Percentiles rank a stretch among this genome's conserved stretches.
These are phyloP conservation scores for Bipolaris oryzae DNA, from an alignment of 2,329 filamentous ascomycete species.

Conservation along the genomic window DNA sequence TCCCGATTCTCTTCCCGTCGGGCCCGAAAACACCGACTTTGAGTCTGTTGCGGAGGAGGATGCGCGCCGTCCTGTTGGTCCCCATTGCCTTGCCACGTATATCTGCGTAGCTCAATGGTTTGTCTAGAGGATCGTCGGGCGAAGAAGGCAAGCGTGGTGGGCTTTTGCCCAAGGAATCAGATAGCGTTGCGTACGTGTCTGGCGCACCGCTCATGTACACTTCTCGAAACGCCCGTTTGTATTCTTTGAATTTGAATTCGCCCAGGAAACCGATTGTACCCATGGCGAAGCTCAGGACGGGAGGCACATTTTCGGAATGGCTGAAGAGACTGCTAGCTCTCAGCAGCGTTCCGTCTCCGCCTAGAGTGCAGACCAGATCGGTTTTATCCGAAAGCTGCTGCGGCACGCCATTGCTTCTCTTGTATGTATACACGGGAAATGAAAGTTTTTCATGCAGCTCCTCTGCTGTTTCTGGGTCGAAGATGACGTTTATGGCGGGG, in stretches of 20 bases:
- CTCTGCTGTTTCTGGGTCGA: slow-evolving; percentile 77
- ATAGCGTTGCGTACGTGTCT: slow-evolving; percentile 63
- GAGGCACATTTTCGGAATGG: slow-evolving; percentile 79
- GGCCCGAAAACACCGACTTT: slow-evolving; percentile 83
- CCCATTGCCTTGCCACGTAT: slow-evolving; percentile 84
- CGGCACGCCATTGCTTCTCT: slow-evolving; percentile 46
- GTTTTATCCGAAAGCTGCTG: slow-evolving; percentile 71
- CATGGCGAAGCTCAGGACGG: slow-evolving; percentile 95
- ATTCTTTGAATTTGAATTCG: slow-evolving; percentile 94
- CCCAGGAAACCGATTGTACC: slow-evolving; percentile 92
- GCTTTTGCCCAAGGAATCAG: slow-evolving; percentile 71
- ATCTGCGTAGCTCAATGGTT: slow-evolving; percentile 65
- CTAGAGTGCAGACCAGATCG: slow-evolving; percentile 87
- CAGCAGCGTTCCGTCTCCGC: slow-evolving; percentile 90
- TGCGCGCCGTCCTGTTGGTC: slow-evolving; percentile 72
- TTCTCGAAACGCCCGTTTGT: slow-evolving; percentile 89
- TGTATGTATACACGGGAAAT: slow-evolving; percentile 64
- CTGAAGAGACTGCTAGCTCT: slow-evolving; percentile 87
- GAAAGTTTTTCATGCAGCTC: slow-evolving; percentile 72
- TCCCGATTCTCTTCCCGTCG: slow-evolving; percentile 59
- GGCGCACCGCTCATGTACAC: slow-evolving; percentile 82
- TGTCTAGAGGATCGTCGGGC: slow-evolving; percentile 54
- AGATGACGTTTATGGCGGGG: slow-evolving; percentile 77
- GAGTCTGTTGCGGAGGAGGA: slow-evolving; percentile 84
- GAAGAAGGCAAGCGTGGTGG: slow-evolving; percentile 71